A percentile compares a stretch with the other conserved stretches of the same genome.
Conservation (phyloP, 2,329 filamentous ascomycete genomes). For the Apiospora sp. region DNA sequence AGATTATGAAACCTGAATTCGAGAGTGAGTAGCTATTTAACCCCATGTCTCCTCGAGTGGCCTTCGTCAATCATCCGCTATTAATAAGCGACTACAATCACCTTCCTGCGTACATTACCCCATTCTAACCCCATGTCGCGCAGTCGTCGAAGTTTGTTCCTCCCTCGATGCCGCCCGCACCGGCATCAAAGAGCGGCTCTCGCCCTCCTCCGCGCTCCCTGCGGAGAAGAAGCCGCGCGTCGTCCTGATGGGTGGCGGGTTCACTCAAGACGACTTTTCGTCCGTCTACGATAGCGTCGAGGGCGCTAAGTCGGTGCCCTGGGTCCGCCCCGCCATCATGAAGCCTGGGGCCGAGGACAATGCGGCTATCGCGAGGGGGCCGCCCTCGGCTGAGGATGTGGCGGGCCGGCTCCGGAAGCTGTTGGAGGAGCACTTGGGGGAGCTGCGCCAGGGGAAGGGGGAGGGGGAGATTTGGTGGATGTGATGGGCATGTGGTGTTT, state of each 20-base stretch:
- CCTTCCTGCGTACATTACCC: neutral
- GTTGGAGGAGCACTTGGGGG: conserved; percentile 25
- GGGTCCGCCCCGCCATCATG: conserved; percentile 25
- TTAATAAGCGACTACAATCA: neutral
- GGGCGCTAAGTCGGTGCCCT: conserved; percentile 26
- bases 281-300: conserved; percentile 26
- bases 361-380: neutral
- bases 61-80: too few species aligned
- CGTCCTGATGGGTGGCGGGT: conserved; percentile 29
- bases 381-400: conserved; percentile 26
- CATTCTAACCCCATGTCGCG: too few species aligned
- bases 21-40: conserved; percentile 1
- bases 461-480: conserved; percentile 30
- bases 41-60: too few species aligned
- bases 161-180: conserved; percentile 12
- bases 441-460: conserved; percentile 23
- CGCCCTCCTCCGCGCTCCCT: neutral
- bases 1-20: conserved; percentile 27
- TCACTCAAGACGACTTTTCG: conserved; percentile 24
- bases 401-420: conserved; percentile 13
- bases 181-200: conserved; percentile 21
- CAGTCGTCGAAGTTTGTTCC: conserved; percentile 24
- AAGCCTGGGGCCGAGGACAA: conserved; percentile 22
- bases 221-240: conserved; percentile 14
- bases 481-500: neutral